Percentiles rank a stretch among this genome's conserved stretches.
Conservation (phyloP, 208 protist genomes). For the Kentomonas sorsogonicus region DNA sequence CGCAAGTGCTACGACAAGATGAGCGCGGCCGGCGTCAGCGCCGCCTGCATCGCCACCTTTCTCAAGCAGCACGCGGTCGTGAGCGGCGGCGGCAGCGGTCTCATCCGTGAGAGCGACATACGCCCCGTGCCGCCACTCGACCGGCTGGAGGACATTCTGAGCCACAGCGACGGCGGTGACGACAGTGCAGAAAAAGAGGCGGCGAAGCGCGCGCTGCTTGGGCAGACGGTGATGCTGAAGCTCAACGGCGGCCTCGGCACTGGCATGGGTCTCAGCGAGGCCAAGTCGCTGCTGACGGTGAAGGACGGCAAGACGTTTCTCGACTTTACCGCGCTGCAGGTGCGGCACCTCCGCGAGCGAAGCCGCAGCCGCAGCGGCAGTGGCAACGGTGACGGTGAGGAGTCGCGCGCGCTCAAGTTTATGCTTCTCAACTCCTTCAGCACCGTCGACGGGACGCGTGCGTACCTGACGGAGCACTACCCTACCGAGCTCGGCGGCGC, state of each 20-base stretch:
- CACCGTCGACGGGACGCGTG: slow-evolving; percentile 91
- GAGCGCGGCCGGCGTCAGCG: slow-evolving; percentile 42
- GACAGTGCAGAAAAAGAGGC: no score
- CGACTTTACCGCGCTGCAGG: slow-evolving; percentile 95
- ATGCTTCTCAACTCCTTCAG: slow-evolving; percentile 99
- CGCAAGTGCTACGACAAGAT: slow-evolving; percentile 73
- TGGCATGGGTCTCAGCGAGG: slow-evolving; percentile 80
- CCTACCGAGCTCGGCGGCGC: background rate
- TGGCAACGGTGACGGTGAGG: slow-evolving; percentile 7
- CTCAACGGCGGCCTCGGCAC: slow-evolving; percentile 96
- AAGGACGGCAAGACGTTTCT: slow-evolving; percentile 95
- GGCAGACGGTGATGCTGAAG: slow-evolving; percentile 95
- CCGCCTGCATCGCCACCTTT: slow-evolving; percentile 63
- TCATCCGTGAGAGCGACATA: slow-evolving; percentile 50
- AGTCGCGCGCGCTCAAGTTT: slow-evolving; percentile 80
- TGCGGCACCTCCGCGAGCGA: slow-evolving; percentile 89
- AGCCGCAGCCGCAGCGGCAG: no score
- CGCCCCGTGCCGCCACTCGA: no score
- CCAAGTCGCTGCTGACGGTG: slow-evolving; percentile 84
- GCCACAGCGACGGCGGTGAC: background rate
- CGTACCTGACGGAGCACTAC: slow-evolving; percentile 52
- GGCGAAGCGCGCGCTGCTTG: slow-evolving; percentile 40
- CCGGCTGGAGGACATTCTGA: no score
- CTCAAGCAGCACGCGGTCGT: slow-evolving; percentile 49
- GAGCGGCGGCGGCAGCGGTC: slow-evolving; percentile 33